Conservation (phyloP, 164 flowering plant genomes). For the Magnolia changhungtana region DNA sequence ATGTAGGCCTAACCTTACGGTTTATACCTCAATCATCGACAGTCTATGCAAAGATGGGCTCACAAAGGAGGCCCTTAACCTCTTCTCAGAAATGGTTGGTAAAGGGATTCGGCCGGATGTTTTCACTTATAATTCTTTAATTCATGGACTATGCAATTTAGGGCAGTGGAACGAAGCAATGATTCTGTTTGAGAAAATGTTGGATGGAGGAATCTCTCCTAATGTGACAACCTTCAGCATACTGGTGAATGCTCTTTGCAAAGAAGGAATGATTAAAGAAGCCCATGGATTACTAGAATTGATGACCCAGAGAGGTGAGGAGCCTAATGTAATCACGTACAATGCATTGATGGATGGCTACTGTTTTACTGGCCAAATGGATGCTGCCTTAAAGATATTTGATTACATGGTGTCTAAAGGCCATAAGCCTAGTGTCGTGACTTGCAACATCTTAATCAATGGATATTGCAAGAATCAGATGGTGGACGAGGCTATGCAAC, state of each 20-base stretch:
- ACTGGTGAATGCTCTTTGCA: conserved; percentile 1
- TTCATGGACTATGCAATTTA: background rate
- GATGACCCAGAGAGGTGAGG: background rate
- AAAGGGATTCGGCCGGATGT: background rate
- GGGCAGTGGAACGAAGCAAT: background rate
- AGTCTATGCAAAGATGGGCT: background rate
- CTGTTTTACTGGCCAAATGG: background rate
- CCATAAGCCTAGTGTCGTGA: conserved; percentile 19
- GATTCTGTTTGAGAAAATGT: background rate
- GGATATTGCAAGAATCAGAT: conserved; percentile 32
- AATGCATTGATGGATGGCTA: background rate
- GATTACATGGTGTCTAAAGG: background rate
- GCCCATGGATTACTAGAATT: conserved; percentile 1
- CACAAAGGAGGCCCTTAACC: background rate
- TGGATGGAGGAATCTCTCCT: background rate
- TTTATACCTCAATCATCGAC: background rate
- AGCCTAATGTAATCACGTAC: background rate
- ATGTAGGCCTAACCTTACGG: background rate
- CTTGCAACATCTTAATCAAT: conserved; percentile 41
- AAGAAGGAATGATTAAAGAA: background rate
- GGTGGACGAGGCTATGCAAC: conserved; percentile 31
- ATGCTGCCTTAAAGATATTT: background rate
- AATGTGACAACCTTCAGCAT: background rate
- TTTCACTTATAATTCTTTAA: background rate
- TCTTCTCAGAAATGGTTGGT: background rate